Evolutionary conservation across 768 basidiomycete species (phyloP).

Genomic region (Cyathus striatus): DNA sequence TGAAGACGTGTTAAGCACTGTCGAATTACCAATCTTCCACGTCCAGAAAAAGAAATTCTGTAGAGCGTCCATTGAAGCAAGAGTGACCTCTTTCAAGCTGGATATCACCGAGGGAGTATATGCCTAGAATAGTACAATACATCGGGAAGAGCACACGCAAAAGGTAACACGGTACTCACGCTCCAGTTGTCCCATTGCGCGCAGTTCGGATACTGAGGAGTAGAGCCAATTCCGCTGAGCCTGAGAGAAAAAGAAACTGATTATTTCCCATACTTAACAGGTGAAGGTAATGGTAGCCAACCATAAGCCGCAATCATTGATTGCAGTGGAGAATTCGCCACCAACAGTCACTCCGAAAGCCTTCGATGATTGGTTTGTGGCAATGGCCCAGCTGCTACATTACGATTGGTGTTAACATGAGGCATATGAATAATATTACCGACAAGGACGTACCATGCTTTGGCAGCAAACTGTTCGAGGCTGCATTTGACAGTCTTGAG

Average conservation of each 20-base stretch:
- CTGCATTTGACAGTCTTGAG: slow-evolving; percentile 21
- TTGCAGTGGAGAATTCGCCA: slow-evolving; percentile 80
- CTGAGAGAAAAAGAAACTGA: slow-evolving; percentile 18
- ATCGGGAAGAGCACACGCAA: not conserved
- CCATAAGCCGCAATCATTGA: slow-evolving; percentile 73
- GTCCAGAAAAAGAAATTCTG: slow-evolving; percentile 98
- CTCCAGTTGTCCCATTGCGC: slow-evolving; percentile 38
- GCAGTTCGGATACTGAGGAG: slow-evolving; percentile 29
- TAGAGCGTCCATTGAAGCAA: slow-evolving; percentile 84
- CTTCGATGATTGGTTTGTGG: slow-evolving; percentile 56
- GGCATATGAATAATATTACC: slow-evolving; percentile 9
- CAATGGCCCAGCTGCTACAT: slow-evolving; percentile 40
- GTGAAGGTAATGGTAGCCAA: slow-evolving; percentile 24
- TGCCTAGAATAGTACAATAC: slow-evolving; percentile 20
- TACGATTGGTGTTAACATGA: slow-evolving; percentile 15
- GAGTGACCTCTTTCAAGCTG: slow-evolving; percentile 57
- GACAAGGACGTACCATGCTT: slow-evolving; percentile 34
- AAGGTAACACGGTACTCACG: slow-evolving; percentile 19
- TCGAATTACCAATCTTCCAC: slow-evolving; percentile 91
- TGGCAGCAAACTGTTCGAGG: slow-evolving; percentile 31
- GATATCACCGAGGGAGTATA: slow-evolving; percentile 58
- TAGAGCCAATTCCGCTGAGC: slow-evolving; percentile 41
- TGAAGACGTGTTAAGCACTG: slow-evolving; percentile 57
- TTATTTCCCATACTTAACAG: slow-evolving; percentile 8
- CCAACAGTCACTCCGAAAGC: slow-evolving; percentile 76